These are phyloP conservation scores for Leucocoprinus sp. DNA, from an alignment of 768 basidiomycete genomes.

Conservation along the genomic window DNA sequence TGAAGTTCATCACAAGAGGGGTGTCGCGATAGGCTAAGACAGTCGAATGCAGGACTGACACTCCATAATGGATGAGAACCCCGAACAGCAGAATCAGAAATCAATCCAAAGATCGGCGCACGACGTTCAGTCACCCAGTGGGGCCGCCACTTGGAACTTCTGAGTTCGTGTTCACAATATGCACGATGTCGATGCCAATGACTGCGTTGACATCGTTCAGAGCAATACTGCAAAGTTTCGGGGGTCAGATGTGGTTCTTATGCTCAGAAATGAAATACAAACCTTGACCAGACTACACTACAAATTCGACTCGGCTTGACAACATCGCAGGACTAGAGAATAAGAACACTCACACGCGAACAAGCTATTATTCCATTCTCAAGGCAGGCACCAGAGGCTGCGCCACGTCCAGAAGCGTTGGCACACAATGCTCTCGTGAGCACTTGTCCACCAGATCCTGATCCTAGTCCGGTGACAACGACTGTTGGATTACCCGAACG, in stretches of 20 bases:
- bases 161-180: slow-evolving; percentile 25
- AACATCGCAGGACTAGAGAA: not conserved
- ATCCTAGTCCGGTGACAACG: not conserved
- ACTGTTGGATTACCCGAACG: not conserved
- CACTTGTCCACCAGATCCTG: not conserved
- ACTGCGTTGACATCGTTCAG: slow-evolving; percentile 25
- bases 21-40: slow-evolving; percentile 18
- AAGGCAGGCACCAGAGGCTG: slow-evolving; percentile 15
- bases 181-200: slow-evolving; percentile 28
- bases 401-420: slow-evolving; percentile 14
- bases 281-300: not conserved
- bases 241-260: not conserved
- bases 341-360: slow-evolving; percentile 18
- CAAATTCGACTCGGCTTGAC: not conserved
- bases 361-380: slow-evolving; percentile 20
- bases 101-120: slow-evolving; percentile 15
- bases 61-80: slow-evolving; percentile 18
- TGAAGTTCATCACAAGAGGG: slow-evolving; percentile 20
- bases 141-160: slow-evolving; percentile 24
- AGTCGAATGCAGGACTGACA: slow-evolving; percentile 24
- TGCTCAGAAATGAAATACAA: not conserved
- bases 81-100: slow-evolving; percentile 8
- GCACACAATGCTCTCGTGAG: slow-evolving; percentile 15
- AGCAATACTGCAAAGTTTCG: slow-evolving; percentile 25
- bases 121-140: slow-evolving; percentile 25